phyloP scores from a whole-genome alignment of 2,329 filamentous ascomycete genomes.

The Cladobotryum protrusum region DNA sequence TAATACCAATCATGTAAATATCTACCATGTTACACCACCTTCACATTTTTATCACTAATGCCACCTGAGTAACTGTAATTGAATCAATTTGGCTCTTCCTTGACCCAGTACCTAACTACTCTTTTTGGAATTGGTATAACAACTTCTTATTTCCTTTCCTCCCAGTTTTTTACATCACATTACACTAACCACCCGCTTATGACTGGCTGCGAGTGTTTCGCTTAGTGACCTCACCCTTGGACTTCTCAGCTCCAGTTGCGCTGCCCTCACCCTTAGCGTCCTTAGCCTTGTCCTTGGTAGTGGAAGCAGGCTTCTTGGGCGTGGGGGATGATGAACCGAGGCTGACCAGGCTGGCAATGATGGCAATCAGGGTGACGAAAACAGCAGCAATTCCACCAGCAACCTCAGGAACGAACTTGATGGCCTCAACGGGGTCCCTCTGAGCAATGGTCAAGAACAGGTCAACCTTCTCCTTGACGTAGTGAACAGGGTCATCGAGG shows the following conservation, averaged over 20 bases:
- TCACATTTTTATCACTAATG: too few relatives aligned
- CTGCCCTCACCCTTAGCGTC: constrained; percentile 59
- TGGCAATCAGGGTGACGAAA: constrained; percentile 60
- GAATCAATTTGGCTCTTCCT: too few relatives aligned
- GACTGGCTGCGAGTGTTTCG: constrained; percentile 52
- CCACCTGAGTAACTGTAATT: too few relatives aligned
- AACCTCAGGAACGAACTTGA: constrained; percentile 88
- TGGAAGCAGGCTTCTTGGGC: constrained; percentile 63
- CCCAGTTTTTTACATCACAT: too few relatives aligned
- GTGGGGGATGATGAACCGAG: constrained; percentile 61
- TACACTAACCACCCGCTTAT: constrained; percentile 23
- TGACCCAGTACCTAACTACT: too few relatives aligned
- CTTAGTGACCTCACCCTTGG: constrained; percentile 67
- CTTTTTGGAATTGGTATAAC: too few relatives aligned
- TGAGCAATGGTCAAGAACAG: constrained; percentile 81
- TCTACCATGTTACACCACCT: too few relatives aligned
- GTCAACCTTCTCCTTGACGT: constrained; percentile 86
- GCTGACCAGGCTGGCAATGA: constrained; percentile 62
- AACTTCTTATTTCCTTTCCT: too few relatives aligned
- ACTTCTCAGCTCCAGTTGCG: constrained; percentile 60
- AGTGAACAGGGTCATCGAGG: constrained; percentile 81
- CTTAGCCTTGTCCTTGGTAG: constrained; percentile 64
- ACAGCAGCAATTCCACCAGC: constrained; percentile 72
- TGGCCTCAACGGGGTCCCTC: constrained; percentile 73
- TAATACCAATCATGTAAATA: too few relatives aligned